A percentile compares a stretch with the other conserved stretches of the same genome.
Conservation (phyloP, 169 alveolate genomes). For the Plasmodium falciparum region DNA sequence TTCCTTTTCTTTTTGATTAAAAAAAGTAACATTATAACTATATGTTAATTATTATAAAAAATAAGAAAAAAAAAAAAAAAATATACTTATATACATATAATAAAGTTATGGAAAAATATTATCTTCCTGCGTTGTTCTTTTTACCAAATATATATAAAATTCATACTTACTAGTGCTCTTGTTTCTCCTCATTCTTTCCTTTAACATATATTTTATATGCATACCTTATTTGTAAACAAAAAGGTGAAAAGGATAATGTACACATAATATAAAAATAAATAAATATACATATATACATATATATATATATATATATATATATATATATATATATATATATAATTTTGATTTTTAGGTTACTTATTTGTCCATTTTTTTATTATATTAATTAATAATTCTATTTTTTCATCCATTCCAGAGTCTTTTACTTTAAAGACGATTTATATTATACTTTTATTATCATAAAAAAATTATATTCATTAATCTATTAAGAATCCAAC, state of each 20-base stretch:
- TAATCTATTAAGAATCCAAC: no score
- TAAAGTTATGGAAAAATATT: no score
- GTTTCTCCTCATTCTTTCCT: constrained; percentile 54
- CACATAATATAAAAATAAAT: not conserved
- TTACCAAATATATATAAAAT: not conserved
- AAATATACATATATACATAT: not conserved
- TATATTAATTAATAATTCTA: constrained; percentile 32
- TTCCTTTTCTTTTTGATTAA: constrained; percentile 49
- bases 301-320: not conserved
- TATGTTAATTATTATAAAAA: not conserved
- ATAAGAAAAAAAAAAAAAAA: constrained; percentile 18
- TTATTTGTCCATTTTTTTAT: constrained; percentile 65
- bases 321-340: constrained; percentile 2
- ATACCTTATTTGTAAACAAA: constrained; percentile 25
- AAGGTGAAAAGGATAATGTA: no score
- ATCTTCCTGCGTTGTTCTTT: not conserved
- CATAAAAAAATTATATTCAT: no score
- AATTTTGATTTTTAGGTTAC: constrained; percentile 15
- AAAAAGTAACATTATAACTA: constrained; percentile 64
- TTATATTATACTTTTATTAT: not conserved
- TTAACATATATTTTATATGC: constrained; percentile 53
- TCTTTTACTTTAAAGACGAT: constrained; percentile 6
- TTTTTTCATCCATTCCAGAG: constrained; percentile 57
- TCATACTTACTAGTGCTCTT: constrained; percentile 45
- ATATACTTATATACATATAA: not conserved